Base-by-base conservation (phyloP, 331 rosid species). In the Malus hybrid region DNA sequence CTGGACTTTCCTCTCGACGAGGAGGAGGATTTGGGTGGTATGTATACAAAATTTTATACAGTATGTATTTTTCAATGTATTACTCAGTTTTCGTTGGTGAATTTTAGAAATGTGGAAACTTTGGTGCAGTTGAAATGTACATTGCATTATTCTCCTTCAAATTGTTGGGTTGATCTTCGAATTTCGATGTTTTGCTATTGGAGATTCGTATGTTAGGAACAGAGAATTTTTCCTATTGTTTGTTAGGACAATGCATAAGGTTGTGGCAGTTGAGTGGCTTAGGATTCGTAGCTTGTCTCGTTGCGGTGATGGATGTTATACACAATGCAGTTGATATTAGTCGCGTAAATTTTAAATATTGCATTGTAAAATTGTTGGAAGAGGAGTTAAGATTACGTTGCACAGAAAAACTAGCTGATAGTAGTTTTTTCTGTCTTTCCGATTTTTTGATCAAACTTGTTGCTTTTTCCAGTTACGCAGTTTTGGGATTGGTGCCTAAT, bases 1-100 rank as follows among this genome's bases (percentile, higher is more conserved):
- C 83, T 94, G 86, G 99, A 94, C 84, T 94, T 92, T 74, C 97
- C 99, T 44, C 79, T 89, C 39, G 97, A 90, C 5, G 99, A 94
- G 76, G 99, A 94, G 83, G 97, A 94, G 18, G 96, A 90, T 70
- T 80, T 74, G 15, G 89, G 85, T 3, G 97, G 99, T 94, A 87
- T 67, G 83, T 70, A 20, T 22, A 29, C 20, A 10, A 28, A 14
- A 63, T 28, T 29, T 6, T 63, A 63, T 15, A 14, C 36, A 1
- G 18, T 36, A 66, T 10, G 2, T 61, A 19, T 72, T 28, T 76
- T 12, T 66, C 10, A 54, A 15, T 24, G 52, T 13, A 31, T 9
- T 11, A n/a, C 71, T 64, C 6, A 46, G 16, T 48, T 71, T 7
- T 33, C 12, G 6, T 31, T 34, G 10, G 60, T 48, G 46, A 6